These are phyloP conservation scores for Abortiporus biennis DNA, from an alignment of 1,284 basidiomycete genomes.

Conservation along the genomic window DNA sequence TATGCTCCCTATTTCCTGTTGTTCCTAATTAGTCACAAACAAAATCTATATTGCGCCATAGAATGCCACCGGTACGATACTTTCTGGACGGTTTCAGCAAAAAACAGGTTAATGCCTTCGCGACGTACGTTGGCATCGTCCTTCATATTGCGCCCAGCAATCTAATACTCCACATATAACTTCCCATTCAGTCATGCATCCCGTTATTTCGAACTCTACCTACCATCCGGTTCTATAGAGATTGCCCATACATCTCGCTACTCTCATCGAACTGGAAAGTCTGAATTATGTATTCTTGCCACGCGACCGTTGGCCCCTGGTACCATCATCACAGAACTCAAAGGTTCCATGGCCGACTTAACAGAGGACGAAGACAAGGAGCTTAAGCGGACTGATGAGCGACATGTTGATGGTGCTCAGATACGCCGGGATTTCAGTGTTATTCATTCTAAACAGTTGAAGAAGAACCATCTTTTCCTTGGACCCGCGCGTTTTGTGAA, in stretches of 20 bases:
- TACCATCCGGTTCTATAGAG: constrained; percentile 77
- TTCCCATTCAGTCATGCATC: constrained; percentile 64
- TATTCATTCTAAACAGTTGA: constrained; percentile 84
- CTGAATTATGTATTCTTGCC: constrained; percentile 86
- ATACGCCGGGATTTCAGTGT: constrained; percentile 87
- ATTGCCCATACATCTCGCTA: constrained; percentile 85
- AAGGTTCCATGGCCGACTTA: constrained; percentile 83
- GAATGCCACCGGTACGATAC: constrained; percentile 65
- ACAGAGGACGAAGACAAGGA: constrained; percentile 79
- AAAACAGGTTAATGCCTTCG: constrained; percentile 81
- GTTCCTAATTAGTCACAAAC: constrained; percentile 12
- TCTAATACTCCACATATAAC: not conserved
- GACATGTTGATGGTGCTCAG: constrained; percentile 26
- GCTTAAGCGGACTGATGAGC: constrained; percentile 65
- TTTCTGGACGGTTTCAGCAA: constrained; percentile 68
- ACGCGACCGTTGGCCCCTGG: constrained; percentile 69
- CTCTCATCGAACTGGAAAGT: constrained; percentile 79
- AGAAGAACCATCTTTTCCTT: constrained; percentile 88
- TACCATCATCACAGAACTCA: constrained; percentile 72
- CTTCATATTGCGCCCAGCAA: not conserved
- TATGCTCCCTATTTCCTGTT: constrained; percentile 34
- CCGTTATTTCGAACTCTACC: constrained; percentile 80
- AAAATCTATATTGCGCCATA: constrained; percentile 24
- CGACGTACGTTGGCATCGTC: constrained; percentile 75
- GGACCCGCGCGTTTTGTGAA: constrained; percentile 94